Evolutionary conservation across 768 basidiomycete species (phyloP).

Genomic region (Auricularia cornea): DNA sequence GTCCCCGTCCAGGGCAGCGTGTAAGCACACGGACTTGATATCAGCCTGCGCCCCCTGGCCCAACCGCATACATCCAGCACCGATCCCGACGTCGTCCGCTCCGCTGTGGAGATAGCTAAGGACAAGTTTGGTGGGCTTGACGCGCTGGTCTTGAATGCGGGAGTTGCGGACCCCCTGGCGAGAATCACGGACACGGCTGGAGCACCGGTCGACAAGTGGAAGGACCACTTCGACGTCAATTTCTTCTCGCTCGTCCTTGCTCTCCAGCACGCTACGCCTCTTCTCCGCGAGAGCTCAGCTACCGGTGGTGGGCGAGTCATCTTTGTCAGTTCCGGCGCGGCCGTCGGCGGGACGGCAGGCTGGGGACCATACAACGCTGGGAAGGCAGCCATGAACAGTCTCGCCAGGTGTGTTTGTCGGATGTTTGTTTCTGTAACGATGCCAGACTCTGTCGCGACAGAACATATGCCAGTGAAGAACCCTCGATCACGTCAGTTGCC

Average conservation of each 20-base stretch:
- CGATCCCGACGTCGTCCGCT: slow-evolving; percentile 43
- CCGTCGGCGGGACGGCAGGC: slow-evolving; percentile 51
- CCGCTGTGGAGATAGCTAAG: slow-evolving; percentile 46
- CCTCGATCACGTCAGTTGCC: slow-evolving; percentile 62
- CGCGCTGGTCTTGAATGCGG: slow-evolving; percentile 81
- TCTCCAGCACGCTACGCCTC: slow-evolving; percentile 57
- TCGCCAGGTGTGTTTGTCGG: slow-evolving; percentile 49
- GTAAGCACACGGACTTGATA: slow-evolving; percentile 35
- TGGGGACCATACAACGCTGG: slow-evolving; percentile 80
- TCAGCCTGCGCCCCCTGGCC: slow-evolving; percentile 1
- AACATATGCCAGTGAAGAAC: slow-evolving; percentile 80
- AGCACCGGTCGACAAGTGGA: slow-evolving; percentile 53
- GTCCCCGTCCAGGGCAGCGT: slow-evolving; percentile 63
- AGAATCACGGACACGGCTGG: slow-evolving; percentile 41
- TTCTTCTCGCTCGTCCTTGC: slow-evolving; percentile 77
- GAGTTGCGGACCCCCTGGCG: slow-evolving; percentile 59
- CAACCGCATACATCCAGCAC: slow-evolving; percentile 34
- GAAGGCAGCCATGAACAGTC: slow-evolving; percentile 85
- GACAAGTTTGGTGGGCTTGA: slow-evolving; percentile 59
- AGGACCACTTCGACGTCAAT: slow-evolving; percentile 71
- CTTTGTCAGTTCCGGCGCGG: slow-evolving; percentile 81
- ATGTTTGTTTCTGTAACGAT: neutral
- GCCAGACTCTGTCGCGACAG: slow-evolving; percentile 27
- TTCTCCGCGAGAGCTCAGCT: slow-evolving; percentile 48
- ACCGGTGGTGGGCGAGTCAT: slow-evolving; percentile 54